Conservation (phyloP, 129 eudicot species). For the Flaveria bidentis region DNA sequence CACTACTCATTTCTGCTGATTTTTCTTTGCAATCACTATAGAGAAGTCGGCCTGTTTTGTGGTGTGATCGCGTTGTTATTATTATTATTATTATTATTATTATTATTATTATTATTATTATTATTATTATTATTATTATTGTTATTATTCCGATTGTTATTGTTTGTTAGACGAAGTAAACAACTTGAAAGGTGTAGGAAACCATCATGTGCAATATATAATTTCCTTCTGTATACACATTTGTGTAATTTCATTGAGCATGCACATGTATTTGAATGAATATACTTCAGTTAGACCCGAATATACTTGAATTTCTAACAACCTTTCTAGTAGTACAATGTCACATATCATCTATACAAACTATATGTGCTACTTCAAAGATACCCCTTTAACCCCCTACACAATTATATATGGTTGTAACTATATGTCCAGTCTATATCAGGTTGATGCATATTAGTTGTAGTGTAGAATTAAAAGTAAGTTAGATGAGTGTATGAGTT, state of each 20-base stretch:
- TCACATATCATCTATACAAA: background rate
- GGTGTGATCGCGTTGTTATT: constrained; percentile 31
- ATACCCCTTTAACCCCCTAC: no score
- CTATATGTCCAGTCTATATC: no score
- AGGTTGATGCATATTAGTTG: no score
- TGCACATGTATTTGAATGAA: background rate
- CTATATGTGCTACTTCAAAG: no score
- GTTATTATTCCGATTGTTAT: constrained; percentile 19
- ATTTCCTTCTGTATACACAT: constrained; percentile 12
- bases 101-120: no score
- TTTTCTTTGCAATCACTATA: constrained; percentile 33
- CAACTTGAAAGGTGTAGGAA: constrained; percentile 31
- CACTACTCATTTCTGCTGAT: constrained; percentile 37
- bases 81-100: no score
- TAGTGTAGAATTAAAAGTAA: no score
- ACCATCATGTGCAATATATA: constrained; percentile 28
- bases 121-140: no score
- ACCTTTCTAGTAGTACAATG: background rate
- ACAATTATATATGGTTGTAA: no score
- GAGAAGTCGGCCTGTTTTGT: constrained; percentile 34
- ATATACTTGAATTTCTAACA: background rate
- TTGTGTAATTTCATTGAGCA: background rate
- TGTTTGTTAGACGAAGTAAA: constrained; percentile 23
- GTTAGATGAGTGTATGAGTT: no score
- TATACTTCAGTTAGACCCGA: background rate